Conservation (phyloP, 2,329 filamentous ascomycete genomes). For the Aspergillus ibericus region DNA sequence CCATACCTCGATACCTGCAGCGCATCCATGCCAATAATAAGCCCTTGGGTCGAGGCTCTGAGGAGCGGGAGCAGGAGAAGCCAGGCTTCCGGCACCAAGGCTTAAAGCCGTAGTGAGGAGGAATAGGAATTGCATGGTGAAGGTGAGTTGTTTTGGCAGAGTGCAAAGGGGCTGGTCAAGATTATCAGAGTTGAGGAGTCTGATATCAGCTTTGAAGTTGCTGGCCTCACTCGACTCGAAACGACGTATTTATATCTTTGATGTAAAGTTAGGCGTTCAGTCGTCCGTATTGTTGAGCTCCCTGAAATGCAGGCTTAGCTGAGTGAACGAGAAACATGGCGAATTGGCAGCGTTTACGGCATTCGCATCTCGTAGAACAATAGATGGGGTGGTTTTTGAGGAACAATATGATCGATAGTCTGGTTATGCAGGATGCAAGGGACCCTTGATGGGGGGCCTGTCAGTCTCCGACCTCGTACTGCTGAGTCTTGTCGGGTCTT, state of each 20-base stretch:
- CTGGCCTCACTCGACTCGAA: not conserved
- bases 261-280: not conserved
- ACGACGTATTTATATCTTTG: not conserved
- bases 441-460: not conserved
- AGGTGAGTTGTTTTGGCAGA: not conserved
- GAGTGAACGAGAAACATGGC: not conserved
- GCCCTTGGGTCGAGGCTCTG: not conserved
- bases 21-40: conserved; percentile 3
- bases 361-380: not conserved
- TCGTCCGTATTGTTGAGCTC: not conserved
- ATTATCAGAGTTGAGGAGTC: not conserved
- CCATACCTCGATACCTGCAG: not conserved
- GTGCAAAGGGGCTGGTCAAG: not conserved
- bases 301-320: not conserved
- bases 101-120: not conserved
- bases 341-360: not conserved
- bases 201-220: not conserved
- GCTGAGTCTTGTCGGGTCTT: not conserved
- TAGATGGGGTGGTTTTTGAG: not conserved
- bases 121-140: not conserved
- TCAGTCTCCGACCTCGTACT: not conserved
- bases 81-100: not conserved
- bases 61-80: not conserved
- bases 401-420: not conserved
- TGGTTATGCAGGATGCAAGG: conserved; percentile 1